Evolutionary conservation across 768 basidiomycete genomes (phyloP).

Genomic region (Mycena epipterygia): DNA sequence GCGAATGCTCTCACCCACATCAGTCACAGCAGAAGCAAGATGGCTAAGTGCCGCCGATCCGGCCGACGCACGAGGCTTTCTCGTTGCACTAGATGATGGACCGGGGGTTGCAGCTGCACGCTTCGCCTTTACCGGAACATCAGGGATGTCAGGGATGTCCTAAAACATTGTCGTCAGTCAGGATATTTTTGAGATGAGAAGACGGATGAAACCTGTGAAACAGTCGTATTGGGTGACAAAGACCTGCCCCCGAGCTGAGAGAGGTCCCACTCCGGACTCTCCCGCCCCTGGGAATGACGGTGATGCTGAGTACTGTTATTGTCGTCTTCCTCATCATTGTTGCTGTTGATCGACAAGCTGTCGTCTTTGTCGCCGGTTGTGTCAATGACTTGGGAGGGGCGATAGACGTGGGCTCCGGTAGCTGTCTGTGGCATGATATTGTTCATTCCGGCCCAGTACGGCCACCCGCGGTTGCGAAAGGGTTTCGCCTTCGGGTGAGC

Average conservation of each 20-base stretch:
- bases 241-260: too few relatives aligned
- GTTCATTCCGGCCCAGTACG: background rate
- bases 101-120: background rate
- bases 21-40: background rate
- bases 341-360: background rate
- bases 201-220: too few relatives aligned
- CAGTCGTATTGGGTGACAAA: too few relatives aligned
- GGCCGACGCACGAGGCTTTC: background rate
- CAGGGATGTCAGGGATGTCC: background rate
- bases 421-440: background rate
- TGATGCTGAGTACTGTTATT: background rate
- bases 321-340: background rate
- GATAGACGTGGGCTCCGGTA: background rate
- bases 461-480: background rate
- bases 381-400: background rate
- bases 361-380: background rate
- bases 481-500: background rate
- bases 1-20: background rate
- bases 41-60: background rate
- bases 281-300: too few relatives aligned
- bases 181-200: too few relatives aligned
- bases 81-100: too few relatives aligned
- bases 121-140: background rate
- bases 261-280: too few relatives aligned
- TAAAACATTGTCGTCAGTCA: background rate